Evolutionary conservation across 129 eudicot genomes (phyloP), one percentile per base, ranked within the genome.

Genomic region (Erigeron canadensis): DNA sequence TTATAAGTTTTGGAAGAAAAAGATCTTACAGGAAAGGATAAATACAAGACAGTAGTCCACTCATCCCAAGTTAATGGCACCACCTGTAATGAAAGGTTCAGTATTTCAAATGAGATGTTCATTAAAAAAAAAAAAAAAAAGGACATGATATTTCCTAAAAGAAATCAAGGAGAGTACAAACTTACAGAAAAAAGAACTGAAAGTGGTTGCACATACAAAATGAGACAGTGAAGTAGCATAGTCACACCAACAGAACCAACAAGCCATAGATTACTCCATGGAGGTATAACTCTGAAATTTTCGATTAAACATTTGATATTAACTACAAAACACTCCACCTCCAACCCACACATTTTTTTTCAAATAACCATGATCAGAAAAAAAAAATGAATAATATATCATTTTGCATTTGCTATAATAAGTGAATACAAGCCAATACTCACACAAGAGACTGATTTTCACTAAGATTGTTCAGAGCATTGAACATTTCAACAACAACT

Each of bases 401-500:
- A 8, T 19, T 19, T 19, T 56, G 62, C 62, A 56, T 56, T 56
- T 50, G 19, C 10, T 17, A 19, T 19, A 37, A 17, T 18, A 53
- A 19, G 39, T 37, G 13, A 18, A 48, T 2, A 57, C 6, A 15
- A 42, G 1, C 4, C 63, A 41, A 51, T 77, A 81, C 99, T 86
- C 77, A 95, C 99, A 81, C 41, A 38, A 95, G 94, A 71, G 99
- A 95, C 65, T 95, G 99, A 79, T 95, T 95, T 85, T 95, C 99
- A 78, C 99, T 95, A 66, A 95, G 96, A 79, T 95, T 95, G 76
- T 95, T 95, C 70, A 95, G 77, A 54, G 97, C 99, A 61, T 95
- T 95, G 82, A 95, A 95, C 99, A 95, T 95, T 88, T 95, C 99
- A 51, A 95, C 99, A 55, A 95, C 99, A 72, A 95, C 97, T 34